Conservation (phyloP, 108 stramenopile genomes). For the Skeletonema marinoi region DNA sequence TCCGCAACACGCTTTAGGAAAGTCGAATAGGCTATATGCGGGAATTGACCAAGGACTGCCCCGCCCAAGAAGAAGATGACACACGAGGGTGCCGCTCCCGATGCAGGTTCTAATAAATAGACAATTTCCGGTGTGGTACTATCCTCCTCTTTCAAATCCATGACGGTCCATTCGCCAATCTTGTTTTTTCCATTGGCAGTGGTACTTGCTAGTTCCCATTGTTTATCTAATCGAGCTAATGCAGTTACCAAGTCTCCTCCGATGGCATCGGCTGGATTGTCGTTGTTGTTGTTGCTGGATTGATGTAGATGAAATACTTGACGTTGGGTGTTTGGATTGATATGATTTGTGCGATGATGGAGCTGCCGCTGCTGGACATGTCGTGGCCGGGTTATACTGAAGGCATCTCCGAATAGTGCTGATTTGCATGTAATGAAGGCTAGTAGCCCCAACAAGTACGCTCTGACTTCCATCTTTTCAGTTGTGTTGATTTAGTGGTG, state of each 20-base stretch:
- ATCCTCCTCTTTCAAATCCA: conserved; percentile 53
- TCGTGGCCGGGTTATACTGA: not conserved
- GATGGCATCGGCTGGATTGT: not conserved
- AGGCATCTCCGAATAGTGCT: not conserved
- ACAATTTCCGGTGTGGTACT: conserved; percentile 51
- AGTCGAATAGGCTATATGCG: conserved; percentile 79
- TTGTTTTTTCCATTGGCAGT: conserved; percentile 18
- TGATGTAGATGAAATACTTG: not conserved
- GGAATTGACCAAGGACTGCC: conserved; percentile 79
- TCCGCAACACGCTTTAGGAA: conserved; percentile 56
- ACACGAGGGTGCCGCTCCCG: conserved; percentile 60
- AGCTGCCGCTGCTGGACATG: no score
- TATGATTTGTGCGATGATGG: not conserved
- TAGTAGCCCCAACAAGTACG: not conserved
- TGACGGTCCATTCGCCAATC: conserved; percentile 67
- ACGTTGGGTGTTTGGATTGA: not conserved
- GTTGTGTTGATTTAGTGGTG: no score
- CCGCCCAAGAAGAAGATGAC: conserved; percentile 83
- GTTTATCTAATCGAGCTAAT: conserved; percentile 66
- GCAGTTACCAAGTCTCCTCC: conserved; percentile 50
- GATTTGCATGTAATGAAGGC: not conserved
- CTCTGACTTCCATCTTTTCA: not conserved
- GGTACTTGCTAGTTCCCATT: conserved; percentile 63
- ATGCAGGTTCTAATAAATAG: conserved; percentile 75
- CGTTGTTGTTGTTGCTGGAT: not conserved